Conservation (phyloP, 78 protist species). For the Corallochytrium limacisporum region DNA sequence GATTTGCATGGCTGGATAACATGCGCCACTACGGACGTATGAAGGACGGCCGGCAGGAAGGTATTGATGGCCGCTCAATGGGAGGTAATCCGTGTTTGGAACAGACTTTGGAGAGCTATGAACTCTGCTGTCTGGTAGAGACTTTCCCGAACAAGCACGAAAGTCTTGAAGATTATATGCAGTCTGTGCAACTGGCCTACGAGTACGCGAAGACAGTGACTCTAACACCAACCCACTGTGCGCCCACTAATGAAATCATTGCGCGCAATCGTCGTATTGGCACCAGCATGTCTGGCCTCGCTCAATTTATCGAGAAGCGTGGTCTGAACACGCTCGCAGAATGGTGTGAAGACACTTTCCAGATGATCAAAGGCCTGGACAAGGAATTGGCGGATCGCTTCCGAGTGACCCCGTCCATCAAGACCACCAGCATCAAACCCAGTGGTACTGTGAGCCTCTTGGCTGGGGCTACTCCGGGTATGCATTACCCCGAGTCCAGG, state of each 20-base stretch:
- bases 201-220: conserved; percentile 81
- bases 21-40: conserved; percentile 61
- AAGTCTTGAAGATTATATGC: conserved; percentile 33
- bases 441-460: conserved; percentile 75
- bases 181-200: conserved; percentile 53
- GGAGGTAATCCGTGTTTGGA: conserved; percentile 85
- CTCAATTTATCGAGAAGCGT: conserved; percentile 44
- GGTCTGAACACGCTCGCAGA: conserved; percentile 18
- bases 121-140: conserved; percentile 76
- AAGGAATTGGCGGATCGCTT: conserved; percentile 31
- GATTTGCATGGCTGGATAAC: conserved; percentile 76
- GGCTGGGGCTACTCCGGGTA: conserved; percentile 77
- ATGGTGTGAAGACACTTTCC: conserved; percentile 62
- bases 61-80: conserved; percentile 25
- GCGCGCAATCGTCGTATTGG: conserved; percentile 73
- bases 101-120: conserved; percentile 74
- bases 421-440: conserved; percentile 76
- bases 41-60: conserved; percentile 22
- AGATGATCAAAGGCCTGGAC: conserved; percentile 18
- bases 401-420: conserved; percentile 64
- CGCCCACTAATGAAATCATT: conserved; percentile 55
- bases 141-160: conserved; percentile 64
- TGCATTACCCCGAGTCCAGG: conserved; percentile 71
- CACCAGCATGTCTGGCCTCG: conserved; percentile 69
- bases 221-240: conserved; percentile 71